Base-by-base conservation (phyloP, 2,329 filamentous ascomycete species). In the Plectosphaerella plurivora region DNA sequence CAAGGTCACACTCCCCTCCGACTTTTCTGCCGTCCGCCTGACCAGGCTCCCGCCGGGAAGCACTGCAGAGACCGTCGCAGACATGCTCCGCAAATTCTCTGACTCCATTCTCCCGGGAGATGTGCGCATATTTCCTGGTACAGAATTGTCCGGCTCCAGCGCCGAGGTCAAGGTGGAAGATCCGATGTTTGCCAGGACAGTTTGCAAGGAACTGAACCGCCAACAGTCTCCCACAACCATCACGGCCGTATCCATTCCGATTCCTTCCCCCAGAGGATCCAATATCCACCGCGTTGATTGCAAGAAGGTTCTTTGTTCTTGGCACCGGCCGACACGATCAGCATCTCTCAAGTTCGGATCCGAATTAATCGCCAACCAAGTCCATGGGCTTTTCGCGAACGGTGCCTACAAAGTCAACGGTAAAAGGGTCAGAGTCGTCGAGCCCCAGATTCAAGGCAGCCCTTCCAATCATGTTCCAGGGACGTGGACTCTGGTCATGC, bases 1-100 rank as follows among this genome's bases (percentile, higher is more conserved):
- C 1, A 65, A 63, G 18, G 52, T 69, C 3, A 59, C 58, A 4
- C 58, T 72, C 7, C 55, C 62, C 3, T 67, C 68, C 0, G 71
- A 74, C 56, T 69, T 67, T 49, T 72, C 69, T 1, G 63, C 67
- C 1, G 60, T 70, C 28, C 67, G 63, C 6, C 61, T 73, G 44
- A 59, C 50, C 20, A 55, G 59, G 7, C 61, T 73, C 1, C 66
- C 66, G 0, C 25, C 1, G 2, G 42, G 47, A 3, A 63, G 53
- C 44, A 58, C 61, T 0, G 49, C 47, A 1, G 44, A 33, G 1
- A 58, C 55, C 2, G 60, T 71, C 2, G 36, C 33, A 2, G 33
- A 20, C 0, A 18, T 68, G 0, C 53, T 72, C 5, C 50, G 47
- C 35, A 57, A 12, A 12, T 49, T 55, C 7, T 55, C 46, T 5